Conservation (phyloP, 306 rosid genomes). For the Corylus avellana region DNA sequence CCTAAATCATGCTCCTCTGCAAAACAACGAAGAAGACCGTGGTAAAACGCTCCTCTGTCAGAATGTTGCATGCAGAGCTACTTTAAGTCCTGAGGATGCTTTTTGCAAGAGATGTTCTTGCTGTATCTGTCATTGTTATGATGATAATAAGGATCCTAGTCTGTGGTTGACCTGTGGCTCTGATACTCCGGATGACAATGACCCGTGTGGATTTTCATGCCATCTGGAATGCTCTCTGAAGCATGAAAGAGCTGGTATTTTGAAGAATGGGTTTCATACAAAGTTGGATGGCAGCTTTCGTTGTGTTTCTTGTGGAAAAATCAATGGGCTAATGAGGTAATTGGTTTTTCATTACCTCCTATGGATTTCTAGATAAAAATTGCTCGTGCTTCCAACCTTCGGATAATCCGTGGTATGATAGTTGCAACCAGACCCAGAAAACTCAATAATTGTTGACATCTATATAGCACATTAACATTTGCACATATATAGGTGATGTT, state of each 20-base stretch:
- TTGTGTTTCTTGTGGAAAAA: constrained; percentile 78
- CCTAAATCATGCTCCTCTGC: constrained; percentile 36
- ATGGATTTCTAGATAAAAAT: background rate
- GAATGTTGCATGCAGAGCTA: constrained; percentile 83
- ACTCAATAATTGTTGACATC: constrained; percentile 3
- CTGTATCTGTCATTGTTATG: constrained; percentile 73
- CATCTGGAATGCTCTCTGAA: constrained; percentile 92
- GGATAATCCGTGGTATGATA: background rate
- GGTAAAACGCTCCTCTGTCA: constrained; percentile 51
- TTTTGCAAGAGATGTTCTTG: constrained; percentile 98
- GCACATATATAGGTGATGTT: constrained; percentile 10
- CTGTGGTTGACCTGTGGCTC: constrained; percentile 81
- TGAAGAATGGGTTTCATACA: constrained; percentile 45
- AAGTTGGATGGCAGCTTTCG: constrained; percentile 76
- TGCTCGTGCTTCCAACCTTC: background rate
- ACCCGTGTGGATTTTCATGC: constrained; percentile 83
- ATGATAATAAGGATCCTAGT: constrained; percentile 97
- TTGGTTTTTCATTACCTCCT: constrained; percentile 18
- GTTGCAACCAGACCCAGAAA: background rate
- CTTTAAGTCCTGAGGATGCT: constrained; percentile 50
- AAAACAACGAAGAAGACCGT: constrained; percentile 42
- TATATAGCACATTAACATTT: background rate
- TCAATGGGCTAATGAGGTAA: constrained; percentile 81
- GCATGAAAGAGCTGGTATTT: constrained; percentile 60
- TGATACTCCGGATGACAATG: constrained; percentile 47